Evolutionary conservation across 2,329 filamentous ascomycete species (phyloP), one percentile per base, ranked within the genome.

Genomic region (Penicillium sp.): DNA sequence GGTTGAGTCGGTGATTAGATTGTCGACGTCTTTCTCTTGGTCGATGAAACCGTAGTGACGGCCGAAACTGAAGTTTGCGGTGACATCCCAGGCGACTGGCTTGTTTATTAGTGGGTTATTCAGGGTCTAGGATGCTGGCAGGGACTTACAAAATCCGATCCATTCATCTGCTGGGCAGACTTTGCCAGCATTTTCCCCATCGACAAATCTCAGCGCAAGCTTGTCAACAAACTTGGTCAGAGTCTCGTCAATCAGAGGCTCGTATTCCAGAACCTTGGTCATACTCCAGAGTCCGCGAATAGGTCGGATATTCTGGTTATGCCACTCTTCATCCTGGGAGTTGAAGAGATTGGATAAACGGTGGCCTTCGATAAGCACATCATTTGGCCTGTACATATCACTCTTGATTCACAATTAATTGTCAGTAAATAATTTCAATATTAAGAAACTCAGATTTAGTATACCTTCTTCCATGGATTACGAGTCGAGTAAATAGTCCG

Each of bases 401-500:
- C 67, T 69, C 67, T 68, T n/a, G 35, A 29, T 44, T 15, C 14
- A 8, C 15, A 15, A 6, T 31, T 15, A 1, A 6, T 5, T 8
- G 42, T 59, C 35, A 63, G 56, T 20, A 48, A 14, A 15, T 8
- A 2, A 12, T 4, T 11, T 7, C 14, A 11, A 35, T 3, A 41
- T n/a, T 14, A n/a, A 15, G 15, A 8, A 20, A 31, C 7, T 18
- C 7, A 6, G 9, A 26, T 7, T 14, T 2, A 31, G 4, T 3
- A 18, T 55, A 58, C 61, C 59, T 61, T 63, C 29, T 63, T 63
- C 60, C 62, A 63, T 40, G 60, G 52, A 47, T 59, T 62, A 12
- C 62, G 54, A 4, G 62, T 64, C 14, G 63, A 60, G 33, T 75
- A 78, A 7, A 77, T 62, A 1, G 65, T 68, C 43, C 71, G 72